Conservation (phyloP, 1,139 yeast genomes). For the Zygotorulaspora mrakii region DNA sequence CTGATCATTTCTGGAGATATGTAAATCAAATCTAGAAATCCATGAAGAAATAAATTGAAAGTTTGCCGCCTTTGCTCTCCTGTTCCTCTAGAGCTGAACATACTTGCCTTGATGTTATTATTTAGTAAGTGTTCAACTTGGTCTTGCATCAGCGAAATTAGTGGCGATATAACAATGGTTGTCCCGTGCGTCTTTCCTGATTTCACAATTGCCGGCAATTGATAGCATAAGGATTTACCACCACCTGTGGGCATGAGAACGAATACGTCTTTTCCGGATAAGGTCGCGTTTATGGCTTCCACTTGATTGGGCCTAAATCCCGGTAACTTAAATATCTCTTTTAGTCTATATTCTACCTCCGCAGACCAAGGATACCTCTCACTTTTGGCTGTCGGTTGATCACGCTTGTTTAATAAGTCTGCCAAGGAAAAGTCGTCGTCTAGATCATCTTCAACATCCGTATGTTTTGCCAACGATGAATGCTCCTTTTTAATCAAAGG, state of each 20-base stretch:
- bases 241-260: constrained; percentile 99
- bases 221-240: constrained; percentile 95
- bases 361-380: constrained; percentile 52
- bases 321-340: constrained; percentile 56
- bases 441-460: constrained; percentile 11
- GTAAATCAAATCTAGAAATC: constrained; percentile 71
- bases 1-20: constrained; percentile 95
- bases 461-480: constrained; percentile 4
- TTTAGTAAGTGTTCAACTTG: constrained; percentile 78
- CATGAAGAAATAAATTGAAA: constrained; percentile 58
- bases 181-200: constrained; percentile 77
- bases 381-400: constrained; percentile 8
- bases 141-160: constrained; percentile 95
- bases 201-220: constrained; percentile 81
- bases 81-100: constrained; percentile 77
- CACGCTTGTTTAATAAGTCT: constrained; percentile 10
- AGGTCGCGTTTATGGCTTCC: constrained; percentile 80
- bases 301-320: constrained; percentile 79
- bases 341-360: constrained; percentile 60
- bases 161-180: constrained; percentile 89
- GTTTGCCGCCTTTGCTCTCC: constrained; percentile 62
- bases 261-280: constrained; percentile 81
- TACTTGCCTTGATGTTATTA: constrained; percentile 72
- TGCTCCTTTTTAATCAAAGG: constrained; percentile 18
- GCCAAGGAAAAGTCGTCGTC: constrained; percentile 15